phyloP scores from a whole-genome alignment of 805 yeast genomes.

The Starmerella scarabaei region DNA sequence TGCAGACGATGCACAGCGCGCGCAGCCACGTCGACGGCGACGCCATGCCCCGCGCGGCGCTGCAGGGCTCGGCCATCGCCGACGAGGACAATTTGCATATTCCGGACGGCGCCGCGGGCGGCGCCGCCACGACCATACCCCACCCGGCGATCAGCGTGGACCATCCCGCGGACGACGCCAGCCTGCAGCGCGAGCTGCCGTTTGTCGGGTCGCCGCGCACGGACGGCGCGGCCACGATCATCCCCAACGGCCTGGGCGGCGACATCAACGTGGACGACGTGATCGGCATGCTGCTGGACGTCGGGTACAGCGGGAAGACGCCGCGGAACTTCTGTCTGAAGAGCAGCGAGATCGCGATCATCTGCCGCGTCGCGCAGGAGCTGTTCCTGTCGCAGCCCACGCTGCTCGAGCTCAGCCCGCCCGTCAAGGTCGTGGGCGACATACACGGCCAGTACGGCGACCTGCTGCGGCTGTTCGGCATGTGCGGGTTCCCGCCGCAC shows the following conservation, averaged over 20 bases:
- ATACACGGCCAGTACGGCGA: constrained; percentile 96
- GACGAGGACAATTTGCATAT: no score
- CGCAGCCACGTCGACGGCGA: constrained; percentile 5
- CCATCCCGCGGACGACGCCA: constrained; percentile 3
- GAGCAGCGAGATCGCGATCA: constrained; percentile 72
- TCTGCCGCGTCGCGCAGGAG: constrained; percentile 81
- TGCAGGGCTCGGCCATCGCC: background rate
- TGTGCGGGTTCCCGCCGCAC: constrained; percentile 94
- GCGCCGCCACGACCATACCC: no score
- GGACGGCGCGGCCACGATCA: constrained; percentile 22
- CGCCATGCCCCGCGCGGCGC: background rate
- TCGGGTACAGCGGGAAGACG: constrained; percentile 90
- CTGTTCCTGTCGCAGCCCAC: constrained; percentile 85
- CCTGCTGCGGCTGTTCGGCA: constrained; percentile 75
- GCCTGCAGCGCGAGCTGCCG: constrained; percentile 19
- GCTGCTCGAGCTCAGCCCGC: constrained; percentile 70
- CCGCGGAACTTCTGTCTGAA: constrained; percentile 77
- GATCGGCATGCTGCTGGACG: constrained; percentile 82
- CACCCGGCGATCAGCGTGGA: background rate
- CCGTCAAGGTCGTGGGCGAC: constrained; percentile 81
- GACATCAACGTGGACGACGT: constrained; percentile 62
- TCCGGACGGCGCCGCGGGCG: constrained; percentile 5
- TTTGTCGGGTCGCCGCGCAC: constrained; percentile 21
- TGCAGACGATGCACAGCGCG: constrained; percentile 19
- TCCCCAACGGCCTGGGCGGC: constrained; percentile 26